Percentiles rank a stretch among this genome's conserved stretches.
Evolutionary conservation across 2,329 filamentous ascomycete genomes (phyloP).

Genomic region (Macrophomina pseudophaseolina): DNA sequence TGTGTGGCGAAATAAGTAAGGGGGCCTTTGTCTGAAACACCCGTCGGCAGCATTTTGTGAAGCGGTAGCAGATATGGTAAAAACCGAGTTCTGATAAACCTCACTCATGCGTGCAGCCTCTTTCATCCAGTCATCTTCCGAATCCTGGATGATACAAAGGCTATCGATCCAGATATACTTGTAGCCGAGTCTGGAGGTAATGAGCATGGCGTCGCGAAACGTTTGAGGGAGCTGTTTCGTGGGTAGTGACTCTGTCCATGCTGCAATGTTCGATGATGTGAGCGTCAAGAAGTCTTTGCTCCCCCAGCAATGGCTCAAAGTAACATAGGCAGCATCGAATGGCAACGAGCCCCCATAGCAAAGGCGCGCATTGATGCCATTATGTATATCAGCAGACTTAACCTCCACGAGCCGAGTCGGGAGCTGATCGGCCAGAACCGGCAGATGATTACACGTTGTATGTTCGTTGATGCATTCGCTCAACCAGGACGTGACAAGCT

Average conservation of each 20-base stretch:
- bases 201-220: constrained; percentile 27
- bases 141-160: constrained; percentile 30
- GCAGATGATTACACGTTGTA: neutral
- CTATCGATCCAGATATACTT: constrained; percentile 30
- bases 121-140: constrained; percentile 22
- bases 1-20: neutral
- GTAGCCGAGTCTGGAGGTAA: constrained; percentile 8
- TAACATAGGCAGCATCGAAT: neutral
- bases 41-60: neutral
- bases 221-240: constrained; percentile 7
- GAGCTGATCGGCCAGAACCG: neutral
- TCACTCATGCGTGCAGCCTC: constrained; percentile 14
- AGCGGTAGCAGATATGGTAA: constrained; percentile 11
- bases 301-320: constrained; percentile 13
- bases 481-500: neutral
- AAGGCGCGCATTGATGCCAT: neutral
- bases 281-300: neutral
- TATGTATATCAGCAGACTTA: neutral
- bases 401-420: constrained; percentile 7
- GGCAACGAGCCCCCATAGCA: neutral
- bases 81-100: constrained; percentile 3
- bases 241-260: neutral
- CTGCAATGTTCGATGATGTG: neutral
- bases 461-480: constrained; percentile 3
- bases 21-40: neutral